Conservation (phyloP, 345 rosid species). For the Salix viminalis region DNA sequence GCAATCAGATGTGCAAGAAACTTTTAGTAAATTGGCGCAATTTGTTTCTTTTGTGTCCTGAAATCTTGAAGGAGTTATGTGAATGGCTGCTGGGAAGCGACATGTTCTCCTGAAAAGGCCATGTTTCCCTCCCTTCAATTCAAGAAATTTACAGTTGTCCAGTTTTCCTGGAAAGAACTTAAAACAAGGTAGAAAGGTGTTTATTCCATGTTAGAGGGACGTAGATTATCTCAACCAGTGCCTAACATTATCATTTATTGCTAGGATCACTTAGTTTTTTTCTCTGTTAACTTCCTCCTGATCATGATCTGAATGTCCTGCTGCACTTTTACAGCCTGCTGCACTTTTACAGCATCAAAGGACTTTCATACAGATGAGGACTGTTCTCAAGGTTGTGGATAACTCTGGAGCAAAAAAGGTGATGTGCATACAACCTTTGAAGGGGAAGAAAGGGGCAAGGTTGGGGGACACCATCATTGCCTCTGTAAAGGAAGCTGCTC, state of each 20-base stretch:
- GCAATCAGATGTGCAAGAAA: neutral
- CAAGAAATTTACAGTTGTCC: neutral
- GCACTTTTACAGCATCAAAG: slow-evolving; percentile 47
- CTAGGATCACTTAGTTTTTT: neutral
- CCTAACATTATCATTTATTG: neutral
- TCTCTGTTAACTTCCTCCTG: neutral
- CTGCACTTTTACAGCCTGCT: slow-evolving; percentile 24
- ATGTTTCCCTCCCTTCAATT: neutral
- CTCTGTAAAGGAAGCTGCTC: slow-evolving; percentile 86
- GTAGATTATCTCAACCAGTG: neutral
- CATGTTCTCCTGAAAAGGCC: neutral
- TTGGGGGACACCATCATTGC: slow-evolving; percentile 80
- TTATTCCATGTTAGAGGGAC: neutral
- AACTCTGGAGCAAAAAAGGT: slow-evolving; percentile 88
- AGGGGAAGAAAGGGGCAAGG: slow-evolving; percentile 73
- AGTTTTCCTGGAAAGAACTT: neutral
- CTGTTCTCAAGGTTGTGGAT: slow-evolving; percentile 79
- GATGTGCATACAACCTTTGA: slow-evolving; percentile 79
- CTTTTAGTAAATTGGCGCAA: no score
- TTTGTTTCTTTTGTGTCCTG: no score
- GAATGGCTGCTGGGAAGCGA: neutral
- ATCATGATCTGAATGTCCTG: neutral
- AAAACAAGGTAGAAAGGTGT: neutral
- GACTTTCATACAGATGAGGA: slow-evolving; percentile 90
- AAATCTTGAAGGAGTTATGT: neutral